Evolutionary conservation across 2,329 filamentous ascomycete species (phyloP).

Genomic region (Periconia digitata): DNA sequence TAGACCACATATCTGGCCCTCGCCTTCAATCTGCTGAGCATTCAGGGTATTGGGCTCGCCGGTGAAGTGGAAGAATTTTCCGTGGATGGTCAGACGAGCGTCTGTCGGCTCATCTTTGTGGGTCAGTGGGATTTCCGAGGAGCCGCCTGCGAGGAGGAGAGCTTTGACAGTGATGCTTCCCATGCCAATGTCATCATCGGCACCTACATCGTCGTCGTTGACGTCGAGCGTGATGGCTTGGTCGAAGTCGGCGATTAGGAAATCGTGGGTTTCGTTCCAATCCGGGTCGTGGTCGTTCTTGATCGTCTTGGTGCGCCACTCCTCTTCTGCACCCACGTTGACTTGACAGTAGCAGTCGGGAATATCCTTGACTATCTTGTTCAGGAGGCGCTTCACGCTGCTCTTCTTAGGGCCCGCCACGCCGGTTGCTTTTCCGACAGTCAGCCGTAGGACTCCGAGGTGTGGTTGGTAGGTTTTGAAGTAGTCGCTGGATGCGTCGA

Average conservation of each 20-base stretch:
- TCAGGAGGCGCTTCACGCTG: conserved; percentile 44
- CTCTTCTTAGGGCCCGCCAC: conserved; percentile 44
- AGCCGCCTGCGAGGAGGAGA: conserved; percentile 46
- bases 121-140: conserved; percentile 44
- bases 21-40: conserved; percentile 24
- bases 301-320: conserved; percentile 49
- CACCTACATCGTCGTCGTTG: conserved; percentile 48
- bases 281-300: conserved; percentile 48
- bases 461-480: conserved; percentile 52
- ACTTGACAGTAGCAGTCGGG: conserved; percentile 53
- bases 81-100: conserved; percentile 41
- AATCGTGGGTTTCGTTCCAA: conserved; percentile 55
- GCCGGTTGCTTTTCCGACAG: conserved; percentile 45
- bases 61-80: conserved; percentile 48
- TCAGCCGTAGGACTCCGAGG: conserved; percentile 49
- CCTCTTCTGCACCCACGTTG: conserved; percentile 46
- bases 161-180: conserved; percentile 46
- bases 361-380: conserved; percentile 49
- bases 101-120: conserved; percentile 44
- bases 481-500: conserved; percentile 51
- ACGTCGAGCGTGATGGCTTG: conserved; percentile 47
- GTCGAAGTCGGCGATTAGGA: conserved; percentile 50
- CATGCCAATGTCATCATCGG: conserved; percentile 50
- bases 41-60: conserved; percentile 37
- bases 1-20: conserved; percentile 44